phyloP scores from a whole-genome alignment of 2,329 filamentous ascomycete genomes.

The Aspergillus sp. region DNA sequence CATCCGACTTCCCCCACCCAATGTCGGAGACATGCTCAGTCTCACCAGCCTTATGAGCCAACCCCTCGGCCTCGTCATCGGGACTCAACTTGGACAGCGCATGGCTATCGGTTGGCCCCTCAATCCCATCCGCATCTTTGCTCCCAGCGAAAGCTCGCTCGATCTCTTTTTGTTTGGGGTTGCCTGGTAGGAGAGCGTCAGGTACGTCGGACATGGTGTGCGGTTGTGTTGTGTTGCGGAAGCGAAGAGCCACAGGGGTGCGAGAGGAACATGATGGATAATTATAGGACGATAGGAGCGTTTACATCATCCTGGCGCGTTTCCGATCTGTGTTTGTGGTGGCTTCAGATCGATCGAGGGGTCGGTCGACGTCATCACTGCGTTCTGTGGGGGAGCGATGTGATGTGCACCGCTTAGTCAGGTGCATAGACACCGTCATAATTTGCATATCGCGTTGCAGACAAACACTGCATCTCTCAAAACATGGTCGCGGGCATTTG shows the following conservation, averaged over 20 bases:
- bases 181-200: neutral
- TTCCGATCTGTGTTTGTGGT: neutral
- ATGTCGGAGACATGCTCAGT: constrained; percentile 20
- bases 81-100: constrained; percentile 20
- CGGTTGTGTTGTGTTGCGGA: neutral
- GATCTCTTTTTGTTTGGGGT: neutral
- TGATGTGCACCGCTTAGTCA: neutral
- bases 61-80: constrained; percentile 21
- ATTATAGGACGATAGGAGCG: neutral
- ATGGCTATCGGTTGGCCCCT: constrained; percentile 25
- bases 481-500: no score
- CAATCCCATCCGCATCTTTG: neutral
- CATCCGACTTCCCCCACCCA: constrained; percentile 20
- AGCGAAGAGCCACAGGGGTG: neutral
- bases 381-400: neutral
- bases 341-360: neutral
- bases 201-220: neutral
- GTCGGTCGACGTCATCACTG: neutral
- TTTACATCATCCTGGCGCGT: neutral
- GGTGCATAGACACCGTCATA: neutral
- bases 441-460: neutral
- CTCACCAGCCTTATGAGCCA: constrained; percentile 22
- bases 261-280: neutral
- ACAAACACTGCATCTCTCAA: no score
- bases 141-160: neutral